phyloP scores from a whole-genome alignment of 1,284 basidiomycete genomes.

The Veloporphyrellus conicus region DNA sequence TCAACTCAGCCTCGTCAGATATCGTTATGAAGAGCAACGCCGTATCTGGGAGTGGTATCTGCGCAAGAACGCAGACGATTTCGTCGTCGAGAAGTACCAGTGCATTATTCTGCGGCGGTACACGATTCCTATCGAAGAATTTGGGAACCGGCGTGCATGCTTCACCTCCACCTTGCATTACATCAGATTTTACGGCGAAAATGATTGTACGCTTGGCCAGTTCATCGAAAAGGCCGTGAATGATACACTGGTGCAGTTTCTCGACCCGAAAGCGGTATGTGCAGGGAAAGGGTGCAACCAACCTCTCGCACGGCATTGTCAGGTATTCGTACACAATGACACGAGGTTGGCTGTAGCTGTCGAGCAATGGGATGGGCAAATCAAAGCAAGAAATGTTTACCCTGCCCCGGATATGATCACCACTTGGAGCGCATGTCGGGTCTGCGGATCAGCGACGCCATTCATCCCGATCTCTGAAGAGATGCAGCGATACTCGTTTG shows the following conservation, averaged over 20 bases:
- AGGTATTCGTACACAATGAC: conserved; percentile 86
- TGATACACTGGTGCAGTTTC: conserved; percentile 64
- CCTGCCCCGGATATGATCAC: conserved; percentile 73
- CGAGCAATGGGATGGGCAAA: conserved; percentile 81
- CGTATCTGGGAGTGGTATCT: conserved; percentile 92
- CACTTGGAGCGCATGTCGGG: conserved; percentile 88
- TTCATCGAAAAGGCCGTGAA: conserved; percentile 80
- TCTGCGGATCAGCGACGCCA: conserved; percentile 78
- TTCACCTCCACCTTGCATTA: conserved; percentile 67
- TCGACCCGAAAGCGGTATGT: conserved; percentile 74
- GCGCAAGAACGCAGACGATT: conserved; percentile 75
- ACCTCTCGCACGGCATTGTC: conserved; percentile 80
- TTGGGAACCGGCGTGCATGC: conserved; percentile 62
- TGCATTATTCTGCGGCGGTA: conserved; percentile 76
- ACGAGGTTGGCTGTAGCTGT: conserved; percentile 80
- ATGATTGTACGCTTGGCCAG: conserved; percentile 89
- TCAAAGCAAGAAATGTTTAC: conserved; percentile 51
- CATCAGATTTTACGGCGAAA: conserved; percentile 88
- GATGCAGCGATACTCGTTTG: conserved; percentile 90
- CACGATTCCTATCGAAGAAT: conserved; percentile 67
- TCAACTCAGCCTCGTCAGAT: conserved; percentile 64
- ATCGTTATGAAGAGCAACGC: conserved; percentile 79
- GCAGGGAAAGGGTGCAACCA: conserved; percentile 80
- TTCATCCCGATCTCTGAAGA: conserved; percentile 90
- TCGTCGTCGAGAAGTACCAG: conserved; percentile 92